A percentile compares a stretch with the other conserved stretches of the same genome.
phyloP scores from a whole-genome alignment of 75 land plant species.

The Isoetes taiwanensis region DNA sequence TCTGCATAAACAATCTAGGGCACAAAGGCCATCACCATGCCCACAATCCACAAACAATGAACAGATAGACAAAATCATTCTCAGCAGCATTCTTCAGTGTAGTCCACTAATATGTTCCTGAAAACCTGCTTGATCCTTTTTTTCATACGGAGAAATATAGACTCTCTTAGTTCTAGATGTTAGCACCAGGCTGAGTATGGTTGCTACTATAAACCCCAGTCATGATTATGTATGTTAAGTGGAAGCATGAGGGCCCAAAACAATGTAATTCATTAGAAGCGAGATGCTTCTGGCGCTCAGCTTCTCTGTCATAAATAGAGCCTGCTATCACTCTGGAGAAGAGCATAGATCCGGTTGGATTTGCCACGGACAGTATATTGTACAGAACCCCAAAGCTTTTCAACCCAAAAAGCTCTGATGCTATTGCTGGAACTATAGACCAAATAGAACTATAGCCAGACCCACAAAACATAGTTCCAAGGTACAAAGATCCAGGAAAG shows the following conservation, averaged over 20 bases:
- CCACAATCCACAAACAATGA: too few species aligned
- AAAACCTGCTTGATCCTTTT: too few species aligned
- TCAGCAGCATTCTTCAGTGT: too few species aligned
- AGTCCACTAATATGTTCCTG: too few species aligned
- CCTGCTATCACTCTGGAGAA: constrained; percentile 17
- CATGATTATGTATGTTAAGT: constrained; percentile 32
- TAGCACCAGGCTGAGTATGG: constrained; percentile 15
- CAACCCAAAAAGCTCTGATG: constrained; percentile 78
- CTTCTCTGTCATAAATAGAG: constrained; percentile 25
- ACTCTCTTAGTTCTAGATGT: constrained; percentile 52
- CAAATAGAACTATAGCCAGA: constrained; percentile 78
- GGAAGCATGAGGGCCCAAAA: constrained; percentile 23
- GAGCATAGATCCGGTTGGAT: constrained; percentile 5
- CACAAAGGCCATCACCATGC: too few species aligned
- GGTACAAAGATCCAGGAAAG: constrained; percentile 60
- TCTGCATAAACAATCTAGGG: too few species aligned
- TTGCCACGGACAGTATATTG: constrained; percentile 65
- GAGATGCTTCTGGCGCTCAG: constrained; percentile 23
- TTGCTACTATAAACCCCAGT: constrained; percentile 27
- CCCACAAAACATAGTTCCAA: constrained; percentile 60
- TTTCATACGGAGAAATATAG: constrained; percentile 60
- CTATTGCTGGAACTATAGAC: constrained; percentile 68
- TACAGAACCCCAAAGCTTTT: constrained; percentile 72
- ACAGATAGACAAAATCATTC: too few species aligned
- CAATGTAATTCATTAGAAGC: constrained; percentile 9